phyloP scores from a whole-genome alignment of 2,329 filamentous ascomycete species.

The Sarocladium kiliense region DNA sequence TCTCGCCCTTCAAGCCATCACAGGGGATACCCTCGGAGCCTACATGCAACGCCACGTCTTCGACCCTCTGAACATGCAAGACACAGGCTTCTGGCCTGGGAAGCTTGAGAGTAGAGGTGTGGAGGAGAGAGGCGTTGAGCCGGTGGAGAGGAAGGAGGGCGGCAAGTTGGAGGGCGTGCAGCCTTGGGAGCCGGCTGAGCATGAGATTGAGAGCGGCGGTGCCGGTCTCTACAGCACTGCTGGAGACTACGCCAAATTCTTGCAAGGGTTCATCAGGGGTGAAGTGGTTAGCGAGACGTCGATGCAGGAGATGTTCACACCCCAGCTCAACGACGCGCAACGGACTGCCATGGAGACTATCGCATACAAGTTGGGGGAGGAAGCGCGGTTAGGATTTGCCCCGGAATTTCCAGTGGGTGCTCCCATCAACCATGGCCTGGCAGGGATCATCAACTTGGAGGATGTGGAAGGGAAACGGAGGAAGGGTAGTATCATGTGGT shows the following conservation, averaged over 20 bases:
- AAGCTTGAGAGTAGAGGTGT: slow-evolving; percentile 10
- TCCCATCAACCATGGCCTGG: slow-evolving; percentile 31
- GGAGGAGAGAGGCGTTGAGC: slow-evolving; percentile 15
- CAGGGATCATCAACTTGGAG: slow-evolving; percentile 33
- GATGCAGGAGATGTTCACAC: slow-evolving; percentile 30
- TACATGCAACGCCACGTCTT: slow-evolving; percentile 34
- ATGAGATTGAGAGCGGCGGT: slow-evolving; percentile 35
- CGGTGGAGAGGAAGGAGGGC: slow-evolving; percentile 14
- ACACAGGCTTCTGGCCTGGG: slow-evolving; percentile 31
- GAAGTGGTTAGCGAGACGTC: slow-evolving; percentile 25
- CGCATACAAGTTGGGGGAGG: slow-evolving; percentile 16
- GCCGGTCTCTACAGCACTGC: slow-evolving; percentile 37
- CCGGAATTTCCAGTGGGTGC: slow-evolving; percentile 30
- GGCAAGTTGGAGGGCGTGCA: slow-evolving; percentile 16
- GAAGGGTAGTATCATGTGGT: slow-evolving; percentile 38
- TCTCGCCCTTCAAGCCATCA: slow-evolving; percentile 34
- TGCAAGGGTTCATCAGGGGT: slow-evolving; percentile 26
- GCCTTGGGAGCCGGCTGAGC: slow-evolving; percentile 20
- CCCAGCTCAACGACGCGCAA: slow-evolving; percentile 32
- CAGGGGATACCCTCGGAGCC: slow-evolving; percentile 27
- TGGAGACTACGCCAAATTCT: slow-evolving; percentile 31
- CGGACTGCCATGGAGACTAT: slow-evolving; percentile 14
- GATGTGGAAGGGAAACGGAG: slow-evolving; percentile 33
- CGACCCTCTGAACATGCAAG: slow-evolving; percentile 27
- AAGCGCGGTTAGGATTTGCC: slow-evolving; percentile 19